A percentile compares a stretch with the other conserved stretches of the same genome.
Conservation (phyloP, 2,329 filamentous ascomycete species). For the Balansia obtecta region DNA sequence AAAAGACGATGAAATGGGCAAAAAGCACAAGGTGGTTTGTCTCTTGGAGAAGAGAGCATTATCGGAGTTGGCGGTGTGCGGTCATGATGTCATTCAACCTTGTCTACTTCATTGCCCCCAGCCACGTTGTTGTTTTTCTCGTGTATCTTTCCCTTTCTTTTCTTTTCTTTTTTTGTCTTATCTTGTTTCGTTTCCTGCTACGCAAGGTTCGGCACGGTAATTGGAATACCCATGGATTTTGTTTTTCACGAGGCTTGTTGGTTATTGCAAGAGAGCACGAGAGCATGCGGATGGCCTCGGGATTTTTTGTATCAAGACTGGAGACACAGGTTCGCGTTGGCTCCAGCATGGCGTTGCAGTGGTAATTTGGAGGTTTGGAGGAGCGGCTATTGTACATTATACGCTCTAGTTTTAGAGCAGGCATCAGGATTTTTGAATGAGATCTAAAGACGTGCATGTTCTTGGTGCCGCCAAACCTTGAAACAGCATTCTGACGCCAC, state of each 20-base stretch:
- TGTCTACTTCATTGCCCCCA: not conserved
- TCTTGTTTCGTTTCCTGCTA: not conserved
- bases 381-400: conserved; percentile 1
- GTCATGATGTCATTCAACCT: not conserved
- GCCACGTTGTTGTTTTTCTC: not conserved
- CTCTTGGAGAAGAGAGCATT: not conserved
- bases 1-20: not conserved
- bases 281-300: not conserved
- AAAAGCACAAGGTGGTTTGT: not conserved
- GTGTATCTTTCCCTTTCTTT: conserved; percentile 8
- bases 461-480: no score
- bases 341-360: conserved; percentile 11
- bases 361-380: not conserved
- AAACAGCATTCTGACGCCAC: no score
- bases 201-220: conserved; percentile 11
- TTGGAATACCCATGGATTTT: conserved; percentile 19
- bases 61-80: conserved; percentile 4
- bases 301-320: not conserved
- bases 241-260: conserved; percentile 10
- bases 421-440: not conserved
- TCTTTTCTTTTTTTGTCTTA: not conserved
- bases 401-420: not conserved
- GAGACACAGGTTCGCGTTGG: conserved; percentile 8
- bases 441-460: not conserved
- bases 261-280: conserved; percentile 1